Conservation (phyloP, 2,329 filamentous ascomycete species). For the Alternaria rosae region DNA sequence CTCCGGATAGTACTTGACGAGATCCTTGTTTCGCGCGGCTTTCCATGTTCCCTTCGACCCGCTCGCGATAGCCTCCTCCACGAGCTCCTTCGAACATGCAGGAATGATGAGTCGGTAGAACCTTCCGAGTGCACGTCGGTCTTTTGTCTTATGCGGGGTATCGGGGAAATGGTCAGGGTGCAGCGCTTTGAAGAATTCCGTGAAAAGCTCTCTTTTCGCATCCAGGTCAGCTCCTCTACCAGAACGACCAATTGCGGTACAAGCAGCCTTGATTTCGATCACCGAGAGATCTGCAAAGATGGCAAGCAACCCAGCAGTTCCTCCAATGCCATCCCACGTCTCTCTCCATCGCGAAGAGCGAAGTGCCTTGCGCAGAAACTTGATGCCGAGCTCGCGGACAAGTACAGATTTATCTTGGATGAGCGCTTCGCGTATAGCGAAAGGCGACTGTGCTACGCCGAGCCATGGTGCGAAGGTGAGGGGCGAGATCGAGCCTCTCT, state of each 20-base stretch:
- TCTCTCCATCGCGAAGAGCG: slow-evolving; percentile 28
- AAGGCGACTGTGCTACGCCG: slow-evolving; percentile 26
- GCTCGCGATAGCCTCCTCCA: slow-evolving; percentile 13
- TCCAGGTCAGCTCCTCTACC: slow-evolving; percentile 17
- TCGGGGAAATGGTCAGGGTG: slow-evolving; percentile 28
- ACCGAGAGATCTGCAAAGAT: slow-evolving; percentile 36
- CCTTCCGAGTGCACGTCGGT: slow-evolving; percentile 27
- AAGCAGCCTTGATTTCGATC: slow-evolving; percentile 28
- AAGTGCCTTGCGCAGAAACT: slow-evolving; percentile 26
- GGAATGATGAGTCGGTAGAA: slow-evolving; percentile 32
- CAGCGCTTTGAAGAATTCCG: slow-evolving; percentile 32
- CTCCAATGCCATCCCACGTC: slow-evolving; percentile 40
- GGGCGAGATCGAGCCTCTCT: slow-evolving; percentile 27
- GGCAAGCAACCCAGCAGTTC: slow-evolving; percentile 31
- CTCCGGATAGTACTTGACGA: slow-evolving; percentile 27
- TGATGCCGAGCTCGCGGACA: slow-evolving; percentile 30
- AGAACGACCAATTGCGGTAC: slow-evolving; percentile 24
- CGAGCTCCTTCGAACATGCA: slow-evolving; percentile 27
- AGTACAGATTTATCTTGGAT: slow-evolving; percentile 32
- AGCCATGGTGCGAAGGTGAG: slow-evolving; percentile 36
- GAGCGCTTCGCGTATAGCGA: slow-evolving; percentile 24
- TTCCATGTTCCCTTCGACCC: slow-evolving; percentile 10
- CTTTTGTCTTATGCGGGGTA: slow-evolving; percentile 12
- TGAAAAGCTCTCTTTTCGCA: slow-evolving; percentile 27
- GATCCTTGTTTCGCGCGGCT: slow-evolving; percentile 1